A percentile compares a stretch with the other conserved stretches of the same genome.
phyloP scores from a whole-genome alignment of 2,329 filamentous ascomycete species.

The Penicillium sp. region DNA sequence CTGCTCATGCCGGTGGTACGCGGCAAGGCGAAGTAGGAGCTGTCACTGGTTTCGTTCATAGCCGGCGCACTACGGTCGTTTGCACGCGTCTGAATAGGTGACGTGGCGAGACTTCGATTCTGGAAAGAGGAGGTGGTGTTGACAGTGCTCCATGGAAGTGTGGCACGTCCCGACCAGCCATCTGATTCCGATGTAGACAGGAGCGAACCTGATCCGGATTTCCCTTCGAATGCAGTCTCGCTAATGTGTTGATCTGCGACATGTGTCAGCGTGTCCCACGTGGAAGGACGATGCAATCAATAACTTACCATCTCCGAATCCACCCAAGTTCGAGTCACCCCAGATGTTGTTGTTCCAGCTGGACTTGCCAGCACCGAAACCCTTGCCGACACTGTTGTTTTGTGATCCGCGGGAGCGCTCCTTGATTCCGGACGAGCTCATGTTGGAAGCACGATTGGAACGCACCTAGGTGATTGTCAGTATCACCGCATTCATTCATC shows the following conservation, averaged over 20 bases:
- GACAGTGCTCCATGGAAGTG: slow-evolving; percentile 57
- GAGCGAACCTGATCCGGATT: slow-evolving; percentile 66
- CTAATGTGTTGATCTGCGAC: slow-evolving; percentile 28
- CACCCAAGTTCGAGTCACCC: slow-evolving; percentile 48
- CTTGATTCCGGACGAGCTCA: slow-evolving; percentile 37
- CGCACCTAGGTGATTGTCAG: slow-evolving; percentile 26
- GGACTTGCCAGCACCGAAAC: slow-evolving; percentile 44
- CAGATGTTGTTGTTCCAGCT: slow-evolving; percentile 52
- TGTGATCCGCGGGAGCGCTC: slow-evolving; percentile 39
- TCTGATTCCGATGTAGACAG: slow-evolving; percentile 66
- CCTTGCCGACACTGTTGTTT: slow-evolving; percentile 39
- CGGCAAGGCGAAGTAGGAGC: slow-evolving; percentile 47
- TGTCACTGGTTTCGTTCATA: slow-evolving; percentile 45
- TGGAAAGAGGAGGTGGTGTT: slow-evolving; percentile 39
- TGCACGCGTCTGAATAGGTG: slow-evolving; percentile 56
- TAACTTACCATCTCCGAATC: slow-evolving; percentile 43
- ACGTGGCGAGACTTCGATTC: slow-evolving; percentile 50
- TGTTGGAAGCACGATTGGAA: slow-evolving; percentile 39
- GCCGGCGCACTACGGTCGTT: slow-evolving; percentile 41
- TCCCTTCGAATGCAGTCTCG: slow-evolving; percentile 46
- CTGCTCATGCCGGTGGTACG: slow-evolving; percentile 46
- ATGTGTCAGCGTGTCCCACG: neutral
- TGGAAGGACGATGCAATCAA: neutral
- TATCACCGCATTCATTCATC: slow-evolving; percentile 6
- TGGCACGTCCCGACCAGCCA: slow-evolving; percentile 53